Evolutionary conservation across 768 basidiomycete species (phyloP).

Genomic region (Calocybe indica): DNA sequence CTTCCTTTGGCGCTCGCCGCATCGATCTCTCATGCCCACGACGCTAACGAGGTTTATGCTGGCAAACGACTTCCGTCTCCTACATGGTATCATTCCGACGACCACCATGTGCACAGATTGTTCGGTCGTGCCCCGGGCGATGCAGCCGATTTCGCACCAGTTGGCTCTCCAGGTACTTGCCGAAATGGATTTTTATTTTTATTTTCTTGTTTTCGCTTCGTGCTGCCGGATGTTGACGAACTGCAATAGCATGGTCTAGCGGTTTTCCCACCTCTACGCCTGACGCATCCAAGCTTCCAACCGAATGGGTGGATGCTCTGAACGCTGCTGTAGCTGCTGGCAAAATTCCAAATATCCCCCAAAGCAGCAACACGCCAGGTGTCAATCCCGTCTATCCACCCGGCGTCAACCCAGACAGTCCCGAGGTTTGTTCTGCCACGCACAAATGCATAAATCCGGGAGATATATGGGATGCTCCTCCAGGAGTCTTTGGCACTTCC

Average conservation of each 20-base stretch:
- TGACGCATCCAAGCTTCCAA: conserved; percentile 48
- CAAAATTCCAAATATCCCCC: conserved; percentile 65
- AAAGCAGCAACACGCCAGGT: conserved; percentile 30
- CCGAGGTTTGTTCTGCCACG: conserved; percentile 69
- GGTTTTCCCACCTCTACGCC: conserved; percentile 50
- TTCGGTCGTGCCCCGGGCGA: conserved; percentile 55
- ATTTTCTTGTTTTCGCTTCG: background rate
- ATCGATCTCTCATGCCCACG: conserved; percentile 15
- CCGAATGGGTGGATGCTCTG: conserved; percentile 69
- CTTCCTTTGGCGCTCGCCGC: conserved; percentile 19
- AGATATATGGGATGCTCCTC: conserved; percentile 75
- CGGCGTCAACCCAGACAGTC: conserved; percentile 37
- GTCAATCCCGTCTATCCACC: conserved; percentile 39
- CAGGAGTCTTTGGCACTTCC: conserved; percentile 54
- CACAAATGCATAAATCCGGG: conserved; percentile 57
- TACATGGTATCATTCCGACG: conserved; percentile 56
- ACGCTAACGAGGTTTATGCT: conserved; percentile 21
- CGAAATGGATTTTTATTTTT: background rate
- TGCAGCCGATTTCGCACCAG: conserved; percentile 41
- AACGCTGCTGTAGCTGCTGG: conserved; percentile 59
- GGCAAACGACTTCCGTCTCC: conserved; percentile 23
- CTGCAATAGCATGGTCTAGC: conserved; percentile 48
- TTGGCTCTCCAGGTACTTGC: conserved; percentile 54
- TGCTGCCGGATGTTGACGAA: background rate
- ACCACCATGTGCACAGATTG: conserved; percentile 55